A percentile compares a stretch with the other conserved stretches of the same genome.
phyloP scores from a whole-genome alignment of 139 green algal species.

The Haematococcus lacustris region DNA sequence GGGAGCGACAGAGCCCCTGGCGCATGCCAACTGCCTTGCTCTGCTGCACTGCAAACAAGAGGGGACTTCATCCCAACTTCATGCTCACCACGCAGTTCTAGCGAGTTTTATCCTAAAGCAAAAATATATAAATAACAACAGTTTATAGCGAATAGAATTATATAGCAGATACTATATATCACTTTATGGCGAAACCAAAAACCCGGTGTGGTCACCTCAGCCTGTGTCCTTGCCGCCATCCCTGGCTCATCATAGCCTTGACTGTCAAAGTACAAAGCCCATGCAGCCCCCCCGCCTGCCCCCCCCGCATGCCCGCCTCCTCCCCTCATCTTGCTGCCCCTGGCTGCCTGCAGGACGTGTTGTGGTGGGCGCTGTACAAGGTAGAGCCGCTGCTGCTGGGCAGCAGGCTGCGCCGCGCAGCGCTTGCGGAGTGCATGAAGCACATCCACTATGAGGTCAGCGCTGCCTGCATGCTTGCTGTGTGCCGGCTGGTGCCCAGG shows the following conservation, averaged over 20 bases:
- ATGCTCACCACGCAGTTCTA: too few relatives aligned
- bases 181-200: neutral
- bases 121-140: too few relatives aligned
- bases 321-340: neutral
- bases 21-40: too few relatives aligned
- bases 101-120: too few relatives aligned
- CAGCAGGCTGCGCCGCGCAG: conserved; percentile 58
- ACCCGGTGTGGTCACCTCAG: neutral
- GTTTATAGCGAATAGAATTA: too few relatives aligned
- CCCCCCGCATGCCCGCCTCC: too few relatives aligned
- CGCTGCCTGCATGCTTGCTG: neutral
- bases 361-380: conserved; percentile 88
- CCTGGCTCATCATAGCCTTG: neutral
- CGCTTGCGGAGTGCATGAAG: conserved; percentile 76
- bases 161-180: neutral
- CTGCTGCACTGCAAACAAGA: too few relatives aligned
- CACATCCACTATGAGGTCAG: conserved; percentile 93
- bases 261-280: neutral
- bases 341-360: conserved; percentile 69
- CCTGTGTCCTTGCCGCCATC: neutral
- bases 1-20: too few relatives aligned
- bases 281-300: neutral
- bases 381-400: conserved; percentile 65
- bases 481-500: too few relatives aligned
- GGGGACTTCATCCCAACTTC: too few relatives aligned